Evolutionary conservation across 2,329 filamentous ascomycete species (phyloP).

Genomic region (Pseudocercospora macadamiae): DNA sequence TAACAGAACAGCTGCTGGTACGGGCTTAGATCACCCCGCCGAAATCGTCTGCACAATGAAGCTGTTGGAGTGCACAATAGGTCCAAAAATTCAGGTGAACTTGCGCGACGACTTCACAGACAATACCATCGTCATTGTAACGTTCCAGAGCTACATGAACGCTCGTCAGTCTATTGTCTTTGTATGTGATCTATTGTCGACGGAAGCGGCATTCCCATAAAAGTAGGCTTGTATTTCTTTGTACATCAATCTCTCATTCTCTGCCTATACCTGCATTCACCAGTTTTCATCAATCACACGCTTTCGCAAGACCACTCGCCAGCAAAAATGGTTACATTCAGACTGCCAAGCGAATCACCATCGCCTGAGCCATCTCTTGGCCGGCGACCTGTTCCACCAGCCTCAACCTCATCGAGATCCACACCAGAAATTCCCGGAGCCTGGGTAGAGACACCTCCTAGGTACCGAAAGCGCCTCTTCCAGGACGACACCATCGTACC

Average conservation of each 20-base stretch:
- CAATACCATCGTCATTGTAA: not conserved
- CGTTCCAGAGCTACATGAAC: not conserved
- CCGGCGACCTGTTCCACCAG: too few species aligned
- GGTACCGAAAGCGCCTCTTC: too few species aligned
- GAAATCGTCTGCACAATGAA: too few species aligned
- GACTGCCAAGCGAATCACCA: not conserved
- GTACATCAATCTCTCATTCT: not conserved
- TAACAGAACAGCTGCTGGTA: too few species aligned
- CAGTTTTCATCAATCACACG: not conserved
- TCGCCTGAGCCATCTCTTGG: not conserved
- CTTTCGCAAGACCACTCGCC: too few species aligned
- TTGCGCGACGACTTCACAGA: not conserved
- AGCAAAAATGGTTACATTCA: not conserved
- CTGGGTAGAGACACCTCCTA: not conserved
- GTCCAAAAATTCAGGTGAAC: too few species aligned
- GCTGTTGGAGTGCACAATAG: too few species aligned
- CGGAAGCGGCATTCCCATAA: not conserved
- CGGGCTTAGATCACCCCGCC: too few species aligned
- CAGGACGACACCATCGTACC: too few species aligned
- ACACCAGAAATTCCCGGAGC: too few species aligned
- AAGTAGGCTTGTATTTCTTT: not conserved
- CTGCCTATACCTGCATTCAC: not conserved
- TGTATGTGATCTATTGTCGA: not conserved
- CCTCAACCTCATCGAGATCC: too few species aligned
- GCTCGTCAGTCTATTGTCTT: not conserved